Conservation (phyloP, 1,284 basidiomycete species). For the Anthracocystis walkeri region DNA sequence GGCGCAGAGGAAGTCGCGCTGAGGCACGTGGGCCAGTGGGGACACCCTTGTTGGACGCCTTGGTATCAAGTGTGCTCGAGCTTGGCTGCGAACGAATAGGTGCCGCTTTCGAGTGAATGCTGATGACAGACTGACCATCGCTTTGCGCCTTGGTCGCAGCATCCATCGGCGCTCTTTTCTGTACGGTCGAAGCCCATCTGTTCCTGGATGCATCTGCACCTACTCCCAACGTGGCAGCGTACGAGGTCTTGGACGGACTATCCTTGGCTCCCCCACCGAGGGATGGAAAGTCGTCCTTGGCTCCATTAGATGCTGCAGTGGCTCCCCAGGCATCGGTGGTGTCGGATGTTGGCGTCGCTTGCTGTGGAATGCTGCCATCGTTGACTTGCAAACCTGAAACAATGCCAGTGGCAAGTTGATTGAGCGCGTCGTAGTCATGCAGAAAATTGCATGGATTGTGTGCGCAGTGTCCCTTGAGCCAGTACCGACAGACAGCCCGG, state of each 20-base stretch:
- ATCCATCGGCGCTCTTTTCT: constrained; percentile 33
- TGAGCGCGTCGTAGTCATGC: constrained; percentile 74
- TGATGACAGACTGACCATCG: constrained; percentile 33
- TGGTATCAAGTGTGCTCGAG: constrained; percentile 8
- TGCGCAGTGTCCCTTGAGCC: constrained; percentile 86
- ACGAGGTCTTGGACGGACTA: constrained; percentile 29
- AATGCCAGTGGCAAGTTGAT: constrained; percentile 73
- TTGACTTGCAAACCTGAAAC: constrained; percentile 67
- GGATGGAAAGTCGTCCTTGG: constrained; percentile 83
- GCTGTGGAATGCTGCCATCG: constrained; percentile 58
- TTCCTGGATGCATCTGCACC: constrained; percentile 49
- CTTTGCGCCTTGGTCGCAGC: constrained; percentile 31
- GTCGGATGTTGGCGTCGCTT: constrained; percentile 71
- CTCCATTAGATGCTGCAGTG: constrained; percentile 6
- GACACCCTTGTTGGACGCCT: constrained; percentile 4
- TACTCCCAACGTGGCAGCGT: constrained; percentile 37
- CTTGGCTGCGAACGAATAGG: constrained; percentile 23
- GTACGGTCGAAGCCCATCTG: constrained; percentile 60
- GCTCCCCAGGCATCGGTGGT: background rate
- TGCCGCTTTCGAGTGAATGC: constrained; percentile 35
- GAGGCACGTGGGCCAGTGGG: constrained; percentile 16
- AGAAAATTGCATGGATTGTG: constrained; percentile 67
- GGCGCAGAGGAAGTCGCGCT: constrained; percentile 76
- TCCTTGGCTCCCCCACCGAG: constrained; percentile 71
- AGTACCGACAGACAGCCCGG: constrained; percentile 90